A percentile compares a stretch with the other conserved stretches of the same genome.
These are phyloP conservation scores for Ceriops tagal DNA, from an alignment of 345 rosid species.

Conservation along the genomic window DNA sequence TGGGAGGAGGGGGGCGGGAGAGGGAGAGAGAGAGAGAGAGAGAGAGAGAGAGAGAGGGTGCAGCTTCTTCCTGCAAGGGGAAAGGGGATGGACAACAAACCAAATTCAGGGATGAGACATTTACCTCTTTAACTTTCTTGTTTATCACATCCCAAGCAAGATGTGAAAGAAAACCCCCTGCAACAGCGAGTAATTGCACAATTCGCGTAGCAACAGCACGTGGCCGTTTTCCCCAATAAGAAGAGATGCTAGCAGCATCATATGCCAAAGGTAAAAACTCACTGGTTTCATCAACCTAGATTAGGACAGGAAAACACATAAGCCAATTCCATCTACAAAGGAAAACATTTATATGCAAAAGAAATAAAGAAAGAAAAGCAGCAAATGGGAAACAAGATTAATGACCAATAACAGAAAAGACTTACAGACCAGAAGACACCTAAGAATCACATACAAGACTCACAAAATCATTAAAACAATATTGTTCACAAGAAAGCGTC, in stretches of 20 bases:
- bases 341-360: neutral
- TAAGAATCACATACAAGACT: neutral
- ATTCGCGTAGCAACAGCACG: slow-evolving; percentile 83
- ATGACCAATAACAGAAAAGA: slow-evolving; percentile 10
- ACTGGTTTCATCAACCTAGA: slow-evolving; percentile 81
- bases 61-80: neutral
- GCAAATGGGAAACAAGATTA: neutral
- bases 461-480: neutral
- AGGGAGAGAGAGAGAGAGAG: neutral
- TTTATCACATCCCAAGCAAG: slow-evolving; percentile 63
- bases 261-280: slow-evolving; percentile 87
- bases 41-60: neutral
- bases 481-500: neutral
- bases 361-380: neutral
- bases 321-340: neutral
- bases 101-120: neutral
- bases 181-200: slow-evolving; percentile 80
- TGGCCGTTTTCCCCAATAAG: slow-evolving; percentile 95
- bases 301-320: slow-evolving; percentile 11
- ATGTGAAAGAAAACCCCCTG: slow-evolving; percentile 92
- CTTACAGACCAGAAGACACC: neutral
- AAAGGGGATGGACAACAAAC: neutral
- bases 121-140: slow-evolving; percentile 89
- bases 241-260: slow-evolving; percentile 82
- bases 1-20: too few species aligned